Percentiles rank a stretch among this genome's conserved stretches.
phyloP scores from a whole-genome alignment of 108 stramenopile species.

The Cyclotella atomus region DNA sequence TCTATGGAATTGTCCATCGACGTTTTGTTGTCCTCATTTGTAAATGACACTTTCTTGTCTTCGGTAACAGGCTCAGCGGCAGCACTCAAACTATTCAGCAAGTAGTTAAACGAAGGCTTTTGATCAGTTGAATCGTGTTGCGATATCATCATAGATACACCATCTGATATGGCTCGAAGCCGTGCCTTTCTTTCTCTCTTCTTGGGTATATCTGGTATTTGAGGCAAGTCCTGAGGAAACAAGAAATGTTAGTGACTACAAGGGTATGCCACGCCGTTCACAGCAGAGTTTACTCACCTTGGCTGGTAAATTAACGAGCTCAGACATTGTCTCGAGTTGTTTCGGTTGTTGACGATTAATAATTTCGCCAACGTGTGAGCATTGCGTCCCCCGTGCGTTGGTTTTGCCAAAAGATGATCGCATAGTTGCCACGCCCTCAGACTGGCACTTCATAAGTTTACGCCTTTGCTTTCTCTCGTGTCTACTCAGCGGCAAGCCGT shows the following conservation, averaged over 20 bases:
- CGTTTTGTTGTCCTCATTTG: background rate
- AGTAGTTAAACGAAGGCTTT: too few relatives aligned
- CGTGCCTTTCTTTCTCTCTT: conserved; percentile 29
- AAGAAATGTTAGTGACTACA: background rate
- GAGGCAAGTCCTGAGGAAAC: conserved; percentile 26
- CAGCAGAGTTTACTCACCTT: conserved; percentile 23
- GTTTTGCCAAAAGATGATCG: conserved; percentile 13
- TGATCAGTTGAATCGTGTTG: background rate
- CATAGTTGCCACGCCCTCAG: conserved; percentile 36
- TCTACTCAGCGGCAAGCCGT: background rate
- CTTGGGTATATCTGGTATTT: conserved; percentile 31
- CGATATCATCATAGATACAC: conserved; percentile 50
- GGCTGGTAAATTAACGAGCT: conserved; percentile 23
- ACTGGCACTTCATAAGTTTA: conserved; percentile 24
- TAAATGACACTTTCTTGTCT: background rate
- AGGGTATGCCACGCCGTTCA: too few relatives aligned
- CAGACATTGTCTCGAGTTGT: conserved; percentile 32
- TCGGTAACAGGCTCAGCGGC: background rate
- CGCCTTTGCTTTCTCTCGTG: conserved; percentile 20
- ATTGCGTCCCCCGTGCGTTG: background rate
- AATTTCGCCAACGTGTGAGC: background rate
- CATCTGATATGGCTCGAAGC: conserved; percentile 50
- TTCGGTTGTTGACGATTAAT: conserved; percentile 11
- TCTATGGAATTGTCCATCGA: background rate
- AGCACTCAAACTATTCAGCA: too few relatives aligned